Base-by-base conservation (phyloP, 345 rosid genomes). In the Acer yangbiense region DNA sequence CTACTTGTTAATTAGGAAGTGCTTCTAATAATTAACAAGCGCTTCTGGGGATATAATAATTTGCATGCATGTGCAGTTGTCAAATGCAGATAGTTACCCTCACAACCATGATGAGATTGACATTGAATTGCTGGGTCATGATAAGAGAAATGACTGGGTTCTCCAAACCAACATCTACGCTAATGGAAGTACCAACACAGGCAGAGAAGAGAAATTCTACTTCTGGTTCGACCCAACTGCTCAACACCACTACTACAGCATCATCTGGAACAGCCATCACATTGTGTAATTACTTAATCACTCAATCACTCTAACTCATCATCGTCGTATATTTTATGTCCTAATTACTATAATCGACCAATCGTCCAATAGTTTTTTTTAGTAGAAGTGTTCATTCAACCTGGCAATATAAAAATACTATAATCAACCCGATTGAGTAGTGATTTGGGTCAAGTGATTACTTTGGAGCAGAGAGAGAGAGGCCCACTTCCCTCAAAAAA, bases 61-160 rank as follows among this genome's bases (percentile, higher is more conserved):
- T 35, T 35, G 73, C 14, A 7, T 7, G 2, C 14, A 13, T 44
- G 18, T 69, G 74, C 85, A 95, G 99, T 69, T 95, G 88, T 89
- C 97, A 14, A 95, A 95, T 79, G 89, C 90, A 77, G 97, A 90
- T 61, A 80, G 16, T 17, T 90, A 86, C 77, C 93, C 93, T 0
- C 93, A 89, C 77, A 90, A 65, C 82, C 99, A 95, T 72, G 99
- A 95, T 44, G 99, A 95, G 86, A 92, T 95, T 23, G 99, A 93
- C 63, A 84, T 95, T 66, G 99, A 95, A 76, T 74, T 95, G 55
- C 92, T 93, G 23, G 99, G 99, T 0, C 90, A 90, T 72, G 97
- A 93, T 64, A 86, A 86, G 82, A 85, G 92, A 85, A 88, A 90
- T 23, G 96, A 92, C 75, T 95, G 99, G 99, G 76, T 74, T 48